Evolutionary conservation across 2,329 filamentous ascomycete species (phyloP).

Genomic region (Purpureocillium takamizusanense): DNA sequence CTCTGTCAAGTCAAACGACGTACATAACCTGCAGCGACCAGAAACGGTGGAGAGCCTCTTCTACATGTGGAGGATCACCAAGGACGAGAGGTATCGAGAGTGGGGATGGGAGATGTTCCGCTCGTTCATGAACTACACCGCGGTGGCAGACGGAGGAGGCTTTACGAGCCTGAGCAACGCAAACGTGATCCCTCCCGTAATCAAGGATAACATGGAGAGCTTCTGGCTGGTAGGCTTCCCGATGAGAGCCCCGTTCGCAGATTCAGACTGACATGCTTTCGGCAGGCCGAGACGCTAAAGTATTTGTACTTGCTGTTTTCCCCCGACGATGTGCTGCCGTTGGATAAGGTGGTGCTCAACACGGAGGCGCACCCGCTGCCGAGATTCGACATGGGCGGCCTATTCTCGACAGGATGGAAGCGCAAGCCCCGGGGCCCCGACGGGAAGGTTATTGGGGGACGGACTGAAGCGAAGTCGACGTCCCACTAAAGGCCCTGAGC

Average conservation of each 20-base stretch:
- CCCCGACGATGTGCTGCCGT: conserved; percentile 67
- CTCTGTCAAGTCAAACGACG: conserved; percentile 69
- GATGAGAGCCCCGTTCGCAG: neutral
- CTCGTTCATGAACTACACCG: conserved; percentile 77
- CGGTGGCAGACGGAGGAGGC: conserved; percentile 66
- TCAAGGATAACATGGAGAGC: conserved; percentile 92
- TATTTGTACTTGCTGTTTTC: conserved; percentile 96
- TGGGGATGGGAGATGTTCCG: conserved; percentile 99
- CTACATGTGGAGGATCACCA: conserved; percentile 98
- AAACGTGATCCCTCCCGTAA: conserved; percentile 56
- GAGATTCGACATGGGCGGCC: conserved; percentile 68
- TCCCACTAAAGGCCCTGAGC: neutral
- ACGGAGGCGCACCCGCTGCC: conserved; percentile 92
- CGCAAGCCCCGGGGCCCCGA: conserved; percentile 51
- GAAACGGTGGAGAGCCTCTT: conserved; percentile 96
- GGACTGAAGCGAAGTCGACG: neutral
- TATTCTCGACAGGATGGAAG: conserved; percentile 76
- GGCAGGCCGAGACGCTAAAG: conserved; percentile 86
- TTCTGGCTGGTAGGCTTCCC: conserved; percentile 76
- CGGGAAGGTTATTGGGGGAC: conserved; percentile 25
- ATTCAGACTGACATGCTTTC: neutral
- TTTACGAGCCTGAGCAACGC: conserved; percentile 78
- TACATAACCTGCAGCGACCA: conserved; percentile 87
- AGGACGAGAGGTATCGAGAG: conserved; percentile 77
- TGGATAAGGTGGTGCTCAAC: conserved; percentile 86